phyloP scores from a whole-genome alignment of 83 land plant genomes.

The Thuja plicata region DNA sequence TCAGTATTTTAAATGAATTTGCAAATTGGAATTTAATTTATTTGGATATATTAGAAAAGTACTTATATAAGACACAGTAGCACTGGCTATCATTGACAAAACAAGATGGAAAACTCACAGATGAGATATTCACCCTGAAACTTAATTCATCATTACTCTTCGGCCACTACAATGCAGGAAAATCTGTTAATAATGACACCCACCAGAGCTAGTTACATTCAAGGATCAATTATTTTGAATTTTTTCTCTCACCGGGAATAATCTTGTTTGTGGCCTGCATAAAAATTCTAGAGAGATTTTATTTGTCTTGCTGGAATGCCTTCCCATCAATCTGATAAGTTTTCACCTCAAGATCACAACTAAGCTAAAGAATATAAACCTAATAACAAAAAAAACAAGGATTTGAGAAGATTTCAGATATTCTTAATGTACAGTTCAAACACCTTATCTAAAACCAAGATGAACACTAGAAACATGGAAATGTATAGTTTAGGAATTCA shows the following conservation, averaged over 20 bases:
- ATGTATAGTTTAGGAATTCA: not conserved
- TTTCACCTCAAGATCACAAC: not conserved
- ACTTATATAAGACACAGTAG: not conserved
- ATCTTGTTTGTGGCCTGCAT: not conserved
- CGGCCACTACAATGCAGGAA: slow-evolving; percentile 7
- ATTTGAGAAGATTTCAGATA: not conserved
- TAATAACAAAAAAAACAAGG: not conserved
- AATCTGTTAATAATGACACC: slow-evolving; percentile 2
- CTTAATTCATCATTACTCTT: slow-evolving; percentile 3
- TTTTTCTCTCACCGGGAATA: not conserved
- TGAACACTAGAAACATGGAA: not conserved
- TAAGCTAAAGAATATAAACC: not conserved
- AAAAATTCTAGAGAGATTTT: not conserved
- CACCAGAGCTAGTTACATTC: not conserved
- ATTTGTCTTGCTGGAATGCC: not conserved
- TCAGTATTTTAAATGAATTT: not conserved
- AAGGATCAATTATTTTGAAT: not conserved
- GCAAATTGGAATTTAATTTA: not conserved
- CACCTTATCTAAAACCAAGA: not conserved
- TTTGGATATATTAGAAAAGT: not conserved
- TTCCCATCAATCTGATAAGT: not conserved
- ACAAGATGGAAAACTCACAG: not conserved
- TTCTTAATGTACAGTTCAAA: not conserved
- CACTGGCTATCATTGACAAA: slow-evolving; percentile 7
- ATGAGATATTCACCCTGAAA: not conserved